Conservation (phyloP, 306 rosid genomes). For the Adenanthera pavonina region DNA sequence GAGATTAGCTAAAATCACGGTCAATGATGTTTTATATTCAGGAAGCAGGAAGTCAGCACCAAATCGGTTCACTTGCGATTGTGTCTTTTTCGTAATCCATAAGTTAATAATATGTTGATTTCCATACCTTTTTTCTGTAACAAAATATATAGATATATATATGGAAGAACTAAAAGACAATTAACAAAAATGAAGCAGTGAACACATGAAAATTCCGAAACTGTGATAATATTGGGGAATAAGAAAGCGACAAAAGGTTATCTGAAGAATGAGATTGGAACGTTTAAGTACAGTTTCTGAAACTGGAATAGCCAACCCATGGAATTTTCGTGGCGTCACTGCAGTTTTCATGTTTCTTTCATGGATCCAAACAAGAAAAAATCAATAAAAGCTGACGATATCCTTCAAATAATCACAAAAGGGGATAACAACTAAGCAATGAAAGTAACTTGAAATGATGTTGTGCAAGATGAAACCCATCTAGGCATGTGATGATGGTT, state of each 20-base stretch:
- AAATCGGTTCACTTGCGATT: slow-evolving; percentile 41
- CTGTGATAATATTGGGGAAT: not conserved
- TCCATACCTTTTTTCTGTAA: not conserved
- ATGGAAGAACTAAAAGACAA: too few relatives aligned
- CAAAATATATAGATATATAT: not conserved
- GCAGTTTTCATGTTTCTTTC: slow-evolving; percentile 30
- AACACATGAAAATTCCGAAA: slow-evolving; percentile 17
- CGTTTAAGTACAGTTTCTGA: slow-evolving; percentile 7
- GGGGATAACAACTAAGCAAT: slow-evolving; percentile 34
- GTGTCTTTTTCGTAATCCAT: slow-evolving; percentile 36
- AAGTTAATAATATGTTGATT: slow-evolving; percentile 17
- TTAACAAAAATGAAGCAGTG: slow-evolving; percentile 2
- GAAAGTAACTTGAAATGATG: slow-evolving; percentile 47
- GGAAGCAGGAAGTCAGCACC: slow-evolving; percentile 39
- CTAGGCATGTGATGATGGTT: slow-evolving; percentile 49
- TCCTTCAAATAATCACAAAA: slow-evolving; percentile 31
- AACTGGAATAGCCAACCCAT: slow-evolving; percentile 22
- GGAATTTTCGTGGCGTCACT: slow-evolving; percentile 23
- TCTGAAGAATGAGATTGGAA: slow-evolving; percentile 29
- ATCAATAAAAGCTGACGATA: slow-evolving; percentile 13
- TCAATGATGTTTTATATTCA: slow-evolving; percentile 7
- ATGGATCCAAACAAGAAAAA: slow-evolving; percentile 16
- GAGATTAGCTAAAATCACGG: slow-evolving; percentile 23
- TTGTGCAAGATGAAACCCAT: slow-evolving; percentile 32
- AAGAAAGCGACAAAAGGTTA: slow-evolving; percentile 18